Percentiles rank a stretch among this genome's conserved stretches.
phyloP scores from a whole-genome alignment of 768 basidiomycete species.

The Steccherinum ochraceum region DNA sequence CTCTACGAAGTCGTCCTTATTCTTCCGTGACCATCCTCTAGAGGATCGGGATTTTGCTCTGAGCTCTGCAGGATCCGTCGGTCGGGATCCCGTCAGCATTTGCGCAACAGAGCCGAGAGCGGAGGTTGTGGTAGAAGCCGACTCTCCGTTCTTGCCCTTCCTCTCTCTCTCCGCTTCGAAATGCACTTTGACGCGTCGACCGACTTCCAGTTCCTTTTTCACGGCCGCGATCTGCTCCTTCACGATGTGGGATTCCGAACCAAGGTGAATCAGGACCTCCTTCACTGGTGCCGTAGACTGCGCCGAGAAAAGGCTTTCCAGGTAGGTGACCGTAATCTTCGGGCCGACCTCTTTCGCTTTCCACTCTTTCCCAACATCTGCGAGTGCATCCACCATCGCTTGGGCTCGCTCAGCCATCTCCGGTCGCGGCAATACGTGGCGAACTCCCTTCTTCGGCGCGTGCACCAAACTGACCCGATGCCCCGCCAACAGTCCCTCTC shows the following conservation, averaged over 20 bases:
- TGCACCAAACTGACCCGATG: constrained; percentile 51
- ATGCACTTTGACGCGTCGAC: neutral
- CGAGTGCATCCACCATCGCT: constrained; percentile 34
- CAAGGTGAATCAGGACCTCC: neutral
- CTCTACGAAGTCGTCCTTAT: neutral
- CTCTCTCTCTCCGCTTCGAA: neutral
- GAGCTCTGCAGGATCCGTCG: neutral
- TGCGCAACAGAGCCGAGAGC: no score
- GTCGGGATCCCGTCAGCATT: neutral
- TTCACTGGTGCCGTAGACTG: neutral
- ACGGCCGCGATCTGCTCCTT: neutral
- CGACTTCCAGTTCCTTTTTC: neutral
- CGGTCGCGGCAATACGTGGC: constrained; percentile 26
- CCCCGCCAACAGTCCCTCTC: constrained; percentile 54
- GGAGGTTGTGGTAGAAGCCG: neutral
- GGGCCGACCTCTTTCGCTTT: constrained; percentile 34
- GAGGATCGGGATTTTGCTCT: neutral
- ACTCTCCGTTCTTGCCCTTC: neutral
- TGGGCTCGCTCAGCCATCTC: constrained; percentile 42
- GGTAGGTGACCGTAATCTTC: neutral
- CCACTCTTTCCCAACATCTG: constrained; percentile 50
- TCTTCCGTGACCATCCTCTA: neutral
- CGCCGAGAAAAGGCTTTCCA: neutral
- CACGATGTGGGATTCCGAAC: neutral
- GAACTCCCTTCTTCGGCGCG: constrained; percentile 36